Evolutionary conservation across 2,329 filamentous ascomycete species (phyloP), one percentile per base, ranked within the genome.

Genomic region (Sodiomyces alkalinus): DNA sequence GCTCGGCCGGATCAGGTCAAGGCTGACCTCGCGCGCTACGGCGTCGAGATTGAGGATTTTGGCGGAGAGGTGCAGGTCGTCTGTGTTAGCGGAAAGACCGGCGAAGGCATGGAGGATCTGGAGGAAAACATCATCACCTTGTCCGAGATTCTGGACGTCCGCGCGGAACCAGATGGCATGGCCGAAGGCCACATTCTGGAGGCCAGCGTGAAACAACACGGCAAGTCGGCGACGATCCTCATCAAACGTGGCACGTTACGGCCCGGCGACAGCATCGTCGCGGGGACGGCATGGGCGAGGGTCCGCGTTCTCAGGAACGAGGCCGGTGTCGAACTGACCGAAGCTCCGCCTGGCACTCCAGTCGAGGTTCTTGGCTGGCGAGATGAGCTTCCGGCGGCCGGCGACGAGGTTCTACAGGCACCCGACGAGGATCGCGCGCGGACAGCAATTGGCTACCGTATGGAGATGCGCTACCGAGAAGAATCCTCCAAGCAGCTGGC

Each of bases 351-450:
- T 0, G 90, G 90, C 19, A 90, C 77, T 17, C 85, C 92, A 0
- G 80, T 93, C 3, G 83, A 96, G 51, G 72, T 98, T 13, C 74
- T 94, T 36, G 90, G 90, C n/a, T 98, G 90, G 90, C 75, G 76
- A 41, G 80, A 83, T 19, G 76, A 83, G 39, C 52, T 69, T 6
- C 87, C 90, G 1, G 65, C 69, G 15, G 87, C 90, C 1, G 92
- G 92, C 27, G 81, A 92, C 42, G 74, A 83, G 56, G 77, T 92
- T 7, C 62, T 98, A 1, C 80, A 96, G 54, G 82, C 86, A 1
- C 61, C 68, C 0, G 73, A 75, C 39, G 86, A 96, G 53, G 68
- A 73, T 34, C 76, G 69, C 36, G 90, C 85, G 19, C 81, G 81
- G 43, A 67, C 64, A 3, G 87, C 90, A 1, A 66, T 87, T 2